Evolutionary conservation across 2,329 filamentous ascomycete genomes (phyloP).

Genomic region (Grosmannia serpens): DNA sequence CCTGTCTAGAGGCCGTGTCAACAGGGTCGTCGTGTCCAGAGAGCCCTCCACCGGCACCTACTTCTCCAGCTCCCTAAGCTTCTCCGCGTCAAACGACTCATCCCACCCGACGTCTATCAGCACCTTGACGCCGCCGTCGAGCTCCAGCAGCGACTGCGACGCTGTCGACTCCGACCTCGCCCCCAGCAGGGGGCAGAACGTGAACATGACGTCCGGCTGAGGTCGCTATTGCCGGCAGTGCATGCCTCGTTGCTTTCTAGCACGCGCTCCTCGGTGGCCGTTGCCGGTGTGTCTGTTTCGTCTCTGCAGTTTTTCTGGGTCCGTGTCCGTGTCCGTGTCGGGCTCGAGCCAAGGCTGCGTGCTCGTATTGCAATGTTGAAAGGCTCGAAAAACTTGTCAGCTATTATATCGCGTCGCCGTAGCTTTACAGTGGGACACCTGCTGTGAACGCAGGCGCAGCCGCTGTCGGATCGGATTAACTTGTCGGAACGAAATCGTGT

Average conservation of each 20-base stretch:
- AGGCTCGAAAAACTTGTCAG: too few species aligned
- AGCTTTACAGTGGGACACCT: not conserved
- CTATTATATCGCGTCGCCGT: not conserved
- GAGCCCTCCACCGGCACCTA: conserved; percentile 32
- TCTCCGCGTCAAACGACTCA: conserved; percentile 70
- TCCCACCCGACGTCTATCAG: conserved; percentile 95
- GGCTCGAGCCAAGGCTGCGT: too few species aligned
- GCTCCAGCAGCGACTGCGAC: conserved; percentile 89
- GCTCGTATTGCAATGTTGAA: too few species aligned
- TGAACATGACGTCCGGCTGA: conserved; percentile 60
- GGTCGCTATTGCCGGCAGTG: not conserved
- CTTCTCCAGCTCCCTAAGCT: conserved; percentile 84
- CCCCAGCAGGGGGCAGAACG: conserved; percentile 83
- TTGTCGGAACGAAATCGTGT: conserved; percentile 21
- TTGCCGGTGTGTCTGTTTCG: not conserved
- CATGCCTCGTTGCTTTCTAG: not conserved
- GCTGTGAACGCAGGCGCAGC: not conserved
- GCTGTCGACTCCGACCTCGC: conserved; percentile 78
- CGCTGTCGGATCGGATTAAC: conserved; percentile 16
- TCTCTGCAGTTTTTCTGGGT: too few species aligned
- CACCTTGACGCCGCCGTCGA: conserved; percentile 93
- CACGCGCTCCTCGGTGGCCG: too few species aligned
- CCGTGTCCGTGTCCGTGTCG: too few species aligned
- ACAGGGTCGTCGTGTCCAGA: too few species aligned
- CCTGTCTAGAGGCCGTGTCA: conserved; percentile 46